Conservation (phyloP, 768 basidiomycete genomes). For the Naganishia onofrii region DNA sequence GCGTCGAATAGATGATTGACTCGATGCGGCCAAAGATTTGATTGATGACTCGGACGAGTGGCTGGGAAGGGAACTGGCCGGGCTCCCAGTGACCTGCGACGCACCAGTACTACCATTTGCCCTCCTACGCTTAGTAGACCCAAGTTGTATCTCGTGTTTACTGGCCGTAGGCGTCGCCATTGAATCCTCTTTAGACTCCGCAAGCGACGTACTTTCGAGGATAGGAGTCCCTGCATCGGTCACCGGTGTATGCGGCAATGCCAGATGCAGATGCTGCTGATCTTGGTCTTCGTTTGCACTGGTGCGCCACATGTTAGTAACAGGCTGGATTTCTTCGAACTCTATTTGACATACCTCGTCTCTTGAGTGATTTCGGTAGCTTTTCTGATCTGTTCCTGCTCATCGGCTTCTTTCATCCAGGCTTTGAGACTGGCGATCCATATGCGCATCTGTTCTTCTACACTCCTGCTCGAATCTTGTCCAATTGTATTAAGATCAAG, state of each 20-base stretch:
- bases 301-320: not conserved
- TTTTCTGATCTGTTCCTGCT: constrained; percentile 38
- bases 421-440: constrained; percentile 70
- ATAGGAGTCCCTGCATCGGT: constrained; percentile 7
- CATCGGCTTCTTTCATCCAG: constrained; percentile 64
- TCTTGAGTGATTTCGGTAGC: not conserved
- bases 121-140: constrained; percentile 10
- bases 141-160: constrained; percentile 24
- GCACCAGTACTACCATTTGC: constrained; percentile 6
- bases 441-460: constrained; percentile 61
- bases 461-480: constrained; percentile 2
- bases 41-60: constrained; percentile 7
- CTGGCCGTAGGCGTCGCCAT: constrained; percentile 22
- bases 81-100: not conserved
- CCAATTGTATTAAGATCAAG: constrained; percentile 5
- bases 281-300: not conserved
- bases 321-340: too few relatives aligned
- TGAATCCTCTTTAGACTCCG: constrained; percentile 8
- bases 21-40: not conserved
- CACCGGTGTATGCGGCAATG: not conserved
- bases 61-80: not conserved
- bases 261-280: not conserved
- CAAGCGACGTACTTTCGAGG: not conserved
- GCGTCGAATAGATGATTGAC: not conserved
- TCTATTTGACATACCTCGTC: not conserved